phyloP scores from a whole-genome alignment of 1,284 basidiomycete species.

The Schizophyllum amplum region DNA sequence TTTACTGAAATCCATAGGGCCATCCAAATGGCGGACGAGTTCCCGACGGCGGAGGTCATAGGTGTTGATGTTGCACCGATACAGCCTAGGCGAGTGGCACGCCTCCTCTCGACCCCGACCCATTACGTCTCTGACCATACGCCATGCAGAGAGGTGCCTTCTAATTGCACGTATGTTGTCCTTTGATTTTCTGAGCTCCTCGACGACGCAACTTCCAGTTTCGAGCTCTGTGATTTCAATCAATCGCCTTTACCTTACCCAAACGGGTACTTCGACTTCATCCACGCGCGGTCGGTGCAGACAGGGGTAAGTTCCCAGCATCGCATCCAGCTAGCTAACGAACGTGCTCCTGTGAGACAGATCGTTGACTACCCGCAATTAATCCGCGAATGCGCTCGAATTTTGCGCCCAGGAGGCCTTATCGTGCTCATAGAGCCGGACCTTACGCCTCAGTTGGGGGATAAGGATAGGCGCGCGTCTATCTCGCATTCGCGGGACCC shows the following conservation, averaged over 20 bases:
- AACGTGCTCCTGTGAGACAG: conserved; percentile 22
- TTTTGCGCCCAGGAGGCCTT: conserved; percentile 63
- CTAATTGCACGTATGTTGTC: conserved; percentile 54
- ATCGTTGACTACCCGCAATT: conserved; percentile 53
- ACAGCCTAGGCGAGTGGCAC: conserved; percentile 38
- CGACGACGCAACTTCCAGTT: conserved; percentile 28
- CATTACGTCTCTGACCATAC: conserved; percentile 5
- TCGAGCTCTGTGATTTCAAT: conserved; percentile 61
- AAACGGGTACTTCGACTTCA: conserved; percentile 51
- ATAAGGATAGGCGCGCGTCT: conserved; percentile 26
- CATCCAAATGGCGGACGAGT: conserved; percentile 62
- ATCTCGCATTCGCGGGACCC: conserved; percentile 10
- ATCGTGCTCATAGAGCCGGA: conserved; percentile 56
- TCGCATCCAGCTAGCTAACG: neutral
- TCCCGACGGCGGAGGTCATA: conserved; percentile 54
- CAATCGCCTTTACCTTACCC: conserved; percentile 51
- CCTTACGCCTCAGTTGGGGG: conserved; percentile 36
- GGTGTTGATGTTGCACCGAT: conserved; percentile 65
- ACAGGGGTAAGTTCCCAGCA: conserved; percentile 39
- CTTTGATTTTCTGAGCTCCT: neutral
- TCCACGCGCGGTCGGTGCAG: conserved; percentile 60
- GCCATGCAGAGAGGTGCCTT: conserved; percentile 43
- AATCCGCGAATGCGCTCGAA: conserved; percentile 48
- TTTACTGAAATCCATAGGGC: conserved; percentile 31
- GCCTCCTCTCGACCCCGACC: neutral